These are phyloP conservation scores for Cinnamomum micranthum DNA, from an alignment of 164 flowering plant species.

Conservation along the genomic window DNA sequence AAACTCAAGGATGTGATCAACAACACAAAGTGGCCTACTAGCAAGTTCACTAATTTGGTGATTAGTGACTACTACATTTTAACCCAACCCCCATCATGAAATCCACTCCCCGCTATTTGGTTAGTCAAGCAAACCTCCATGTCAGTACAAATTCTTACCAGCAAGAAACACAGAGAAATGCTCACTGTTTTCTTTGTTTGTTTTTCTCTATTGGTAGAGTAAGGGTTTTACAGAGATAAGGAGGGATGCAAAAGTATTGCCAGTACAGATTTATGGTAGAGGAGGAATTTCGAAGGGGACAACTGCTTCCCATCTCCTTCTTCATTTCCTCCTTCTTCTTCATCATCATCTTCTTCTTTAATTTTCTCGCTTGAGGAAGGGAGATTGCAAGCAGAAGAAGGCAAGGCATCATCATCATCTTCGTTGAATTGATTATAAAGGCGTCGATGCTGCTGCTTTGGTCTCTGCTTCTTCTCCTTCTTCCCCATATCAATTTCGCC, in stretches of 20 bases:
- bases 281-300: conserved; percentile 65
- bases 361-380: conserved; percentile 1
- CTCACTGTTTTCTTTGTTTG: too few species aligned
- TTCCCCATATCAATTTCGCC: conserved; percentile 46
- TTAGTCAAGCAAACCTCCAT: too few species aligned
- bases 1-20: too few species aligned
- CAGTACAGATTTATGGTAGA: conserved; percentile 89
- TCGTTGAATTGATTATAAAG: conserved; percentile 22
- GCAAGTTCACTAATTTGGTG: too few species aligned
- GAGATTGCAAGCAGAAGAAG: conserved; percentile 11
- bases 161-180: too few species aligned
- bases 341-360: conserved; percentile 16
- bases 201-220: too few species aligned
- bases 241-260: neutral
- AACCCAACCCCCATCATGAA: too few species aligned
- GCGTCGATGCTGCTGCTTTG: conserved; percentile 22
- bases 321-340: conserved; percentile 14
- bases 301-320: conserved; percentile 11
- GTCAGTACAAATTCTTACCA: too few species aligned
- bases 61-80: too few species aligned
- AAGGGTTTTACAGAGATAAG: too few species aligned
- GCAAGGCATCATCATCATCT: conserved; percentile 17
- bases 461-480: conserved; percentile 55
- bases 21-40: too few species aligned
- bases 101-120: too few species aligned